These are phyloP conservation scores for Talaromyces adpressus DNA, from an alignment of 495 filamentous ascomycete species.

Conservation along the genomic window DNA sequence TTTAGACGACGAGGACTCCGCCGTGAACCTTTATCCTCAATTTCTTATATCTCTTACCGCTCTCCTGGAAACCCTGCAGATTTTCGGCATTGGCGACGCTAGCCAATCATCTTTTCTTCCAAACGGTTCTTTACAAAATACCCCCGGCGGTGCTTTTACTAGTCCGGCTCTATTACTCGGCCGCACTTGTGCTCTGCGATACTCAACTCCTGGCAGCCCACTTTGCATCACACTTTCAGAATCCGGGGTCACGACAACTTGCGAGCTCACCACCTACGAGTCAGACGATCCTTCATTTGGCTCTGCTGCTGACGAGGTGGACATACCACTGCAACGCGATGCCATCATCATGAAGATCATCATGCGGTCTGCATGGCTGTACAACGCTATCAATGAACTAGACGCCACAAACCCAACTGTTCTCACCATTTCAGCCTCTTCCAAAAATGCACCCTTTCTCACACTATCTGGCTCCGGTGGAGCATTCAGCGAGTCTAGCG, in stretches of 20 bases:
- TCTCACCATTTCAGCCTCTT: conserved; percentile 57
- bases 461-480: conserved; percentile 63
- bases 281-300: conserved; percentile 35
- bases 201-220: conserved; percentile 62
- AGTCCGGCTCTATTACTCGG: conserved; percentile 68
- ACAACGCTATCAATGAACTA: conserved; percentile 79
- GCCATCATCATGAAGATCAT: conserved; percentile 86
- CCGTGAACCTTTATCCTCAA: conserved; percentile 29
- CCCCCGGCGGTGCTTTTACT: conserved; percentile 53
- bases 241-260: conserved; percentile 79
- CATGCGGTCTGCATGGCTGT: conserved; percentile 75
- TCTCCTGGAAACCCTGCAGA: conserved; percentile 88
- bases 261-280: conserved; percentile 87
- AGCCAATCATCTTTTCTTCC: conserved; percentile 35
- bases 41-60: conserved; percentile 85
- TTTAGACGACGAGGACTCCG: conserved; percentile 10
- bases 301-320: conserved; percentile 34
- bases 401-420: conserved; percentile 60
- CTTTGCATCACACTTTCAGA: conserved; percentile 79
- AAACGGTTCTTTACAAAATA: conserved; percentile 20
- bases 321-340: conserved; percentile 79
- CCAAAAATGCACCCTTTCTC: conserved; percentile 58
- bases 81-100: conserved; percentile 73
- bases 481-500: conserved; percentile 67
- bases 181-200: conserved; percentile 75